phyloP scores from a whole-genome alignment of 306 rosid species.

The Gillenia trifoliata region DNA sequence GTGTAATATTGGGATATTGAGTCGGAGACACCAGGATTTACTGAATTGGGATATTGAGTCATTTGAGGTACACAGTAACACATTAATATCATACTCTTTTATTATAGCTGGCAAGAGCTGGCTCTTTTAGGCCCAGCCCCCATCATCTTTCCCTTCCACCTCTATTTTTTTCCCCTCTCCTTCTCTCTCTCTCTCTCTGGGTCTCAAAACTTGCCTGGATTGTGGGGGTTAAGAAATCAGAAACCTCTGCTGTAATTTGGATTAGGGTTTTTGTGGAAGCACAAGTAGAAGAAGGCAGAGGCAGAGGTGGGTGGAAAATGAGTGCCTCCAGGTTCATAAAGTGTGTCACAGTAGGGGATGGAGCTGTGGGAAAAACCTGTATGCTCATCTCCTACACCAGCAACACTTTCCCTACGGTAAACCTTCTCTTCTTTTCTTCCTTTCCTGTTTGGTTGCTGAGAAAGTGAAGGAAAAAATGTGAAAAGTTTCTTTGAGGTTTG shows the following conservation, averaged over 20 bases:
- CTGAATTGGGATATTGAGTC: constrained; percentile 8
- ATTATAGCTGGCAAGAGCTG: constrained; percentile 70
- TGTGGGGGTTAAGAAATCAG: constrained; percentile 5
- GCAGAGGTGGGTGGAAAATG: constrained; percentile 35
- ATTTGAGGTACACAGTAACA: constrained; percentile 1
- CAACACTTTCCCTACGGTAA: constrained; percentile 95
- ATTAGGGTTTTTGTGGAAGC: constrained; percentile 25
- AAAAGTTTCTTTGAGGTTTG: constrained; percentile 9
- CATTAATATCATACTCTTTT: not conserved
- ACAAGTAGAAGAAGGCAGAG: not conserved
- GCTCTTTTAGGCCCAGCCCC: constrained; percentile 34
- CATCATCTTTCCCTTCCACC: not conserved
- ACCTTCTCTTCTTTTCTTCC: not conserved
- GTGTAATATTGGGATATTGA: not conserved
- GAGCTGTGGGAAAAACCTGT: constrained; percentile 97
- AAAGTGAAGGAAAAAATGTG: constrained; percentile 1
- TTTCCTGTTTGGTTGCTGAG: constrained; percentile 11
- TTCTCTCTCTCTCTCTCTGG: not conserved
- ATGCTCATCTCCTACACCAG: constrained; percentile 98
- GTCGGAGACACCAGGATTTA: not conserved
- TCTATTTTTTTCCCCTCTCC: not conserved
- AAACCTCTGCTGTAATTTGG: constrained; percentile 18
- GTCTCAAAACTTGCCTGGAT: constrained; percentile 28
- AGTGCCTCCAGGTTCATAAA: constrained; percentile 93
- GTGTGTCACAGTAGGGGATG: constrained; percentile 96